Conservation (phyloP, 345 rosid species). For the Hibiscus tridactylites region DNA sequence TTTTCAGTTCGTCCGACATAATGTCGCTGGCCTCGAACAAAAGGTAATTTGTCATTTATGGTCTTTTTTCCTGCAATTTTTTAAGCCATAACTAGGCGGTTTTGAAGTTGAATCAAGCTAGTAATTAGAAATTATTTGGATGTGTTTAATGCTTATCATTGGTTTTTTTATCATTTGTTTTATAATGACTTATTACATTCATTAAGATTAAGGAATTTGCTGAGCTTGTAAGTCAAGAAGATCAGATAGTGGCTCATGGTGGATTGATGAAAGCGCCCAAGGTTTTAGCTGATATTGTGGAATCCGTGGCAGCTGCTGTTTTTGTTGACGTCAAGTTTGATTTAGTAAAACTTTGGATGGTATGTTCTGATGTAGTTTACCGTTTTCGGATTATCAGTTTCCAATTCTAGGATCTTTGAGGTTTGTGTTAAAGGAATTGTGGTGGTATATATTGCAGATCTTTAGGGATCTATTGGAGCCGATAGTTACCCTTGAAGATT, state of each 20-base stretch:
- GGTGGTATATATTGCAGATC: constrained; percentile 34
- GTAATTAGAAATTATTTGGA: background rate
- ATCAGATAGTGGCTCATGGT: constrained; percentile 37
- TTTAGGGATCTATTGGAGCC: constrained; percentile 67
- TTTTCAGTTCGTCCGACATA: constrained; percentile 36
- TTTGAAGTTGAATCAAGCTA: no score
- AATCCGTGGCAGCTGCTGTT: constrained; percentile 69
- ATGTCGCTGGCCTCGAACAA: constrained; percentile 33
- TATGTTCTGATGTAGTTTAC: constrained; percentile 16
- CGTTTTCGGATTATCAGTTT: background rate
- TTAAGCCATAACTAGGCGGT: no score
- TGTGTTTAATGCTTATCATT: background rate
- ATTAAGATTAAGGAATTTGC: constrained; percentile 55
- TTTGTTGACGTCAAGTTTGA: constrained; percentile 51
- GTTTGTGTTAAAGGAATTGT: constrained; percentile 11
- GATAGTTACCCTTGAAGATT: constrained; percentile 38
- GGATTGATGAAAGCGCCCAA: constrained; percentile 77
- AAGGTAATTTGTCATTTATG: constrained; percentile 26
- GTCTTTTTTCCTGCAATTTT: background rate
- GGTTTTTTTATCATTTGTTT: background rate
- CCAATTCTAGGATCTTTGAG: background rate
- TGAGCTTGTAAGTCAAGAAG: constrained; percentile 44
- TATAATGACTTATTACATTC: background rate
- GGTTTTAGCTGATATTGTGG: constrained; percentile 69
- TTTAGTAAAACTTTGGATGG: constrained; percentile 65